Evolutionary conservation across 768 basidiomycete species (phyloP).

Genomic region (Lyophyllum semitale): DNA sequence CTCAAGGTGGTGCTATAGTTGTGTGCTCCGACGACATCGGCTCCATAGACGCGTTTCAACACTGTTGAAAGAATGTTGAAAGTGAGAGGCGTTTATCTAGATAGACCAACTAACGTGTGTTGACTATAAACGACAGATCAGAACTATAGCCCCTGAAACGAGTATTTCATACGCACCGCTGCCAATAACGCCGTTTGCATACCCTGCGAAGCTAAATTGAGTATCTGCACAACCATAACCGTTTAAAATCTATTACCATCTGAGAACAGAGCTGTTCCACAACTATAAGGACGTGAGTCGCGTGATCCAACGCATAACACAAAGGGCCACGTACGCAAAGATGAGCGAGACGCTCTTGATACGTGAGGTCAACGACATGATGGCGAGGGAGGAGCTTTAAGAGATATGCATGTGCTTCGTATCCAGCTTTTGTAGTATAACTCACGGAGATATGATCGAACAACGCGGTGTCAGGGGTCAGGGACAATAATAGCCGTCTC

Average conservation of each 20-base stretch:
- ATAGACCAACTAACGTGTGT: constrained; percentile 52
- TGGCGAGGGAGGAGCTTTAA: constrained; percentile 3
- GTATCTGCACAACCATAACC: not conserved
- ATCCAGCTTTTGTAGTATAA: constrained; percentile 4
- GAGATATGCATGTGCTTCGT: not conserved
- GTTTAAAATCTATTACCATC: constrained; percentile 52
- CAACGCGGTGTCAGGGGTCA: constrained; percentile 7
- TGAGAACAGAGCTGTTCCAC: constrained; percentile 86
- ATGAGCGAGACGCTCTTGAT: constrained; percentile 73
- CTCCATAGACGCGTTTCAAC: constrained; percentile 69
- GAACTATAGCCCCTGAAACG: not conserved
- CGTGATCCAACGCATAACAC: not conserved
- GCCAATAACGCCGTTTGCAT: constrained; percentile 81
- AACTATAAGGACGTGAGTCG: constrained; percentile 41
- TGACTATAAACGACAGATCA: constrained; percentile 45
- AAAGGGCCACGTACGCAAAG: constrained; percentile 63
- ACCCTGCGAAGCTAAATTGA: constrained; percentile 46
- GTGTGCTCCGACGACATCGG: constrained; percentile 45
- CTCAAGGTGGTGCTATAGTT: constrained; percentile 66
- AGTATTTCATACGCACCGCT: constrained; percentile 49
- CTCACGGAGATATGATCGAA: too few relatives aligned
- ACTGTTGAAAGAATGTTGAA: constrained; percentile 40
- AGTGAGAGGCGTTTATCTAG: not conserved
- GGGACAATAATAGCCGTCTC: not conserved
- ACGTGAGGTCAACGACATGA: constrained; percentile 24